A percentile compares a stretch with the other conserved stretches of the same genome.
Conservation (phyloP, 129 eudicot species). For the Helichrysum umbraculigerum region DNA sequence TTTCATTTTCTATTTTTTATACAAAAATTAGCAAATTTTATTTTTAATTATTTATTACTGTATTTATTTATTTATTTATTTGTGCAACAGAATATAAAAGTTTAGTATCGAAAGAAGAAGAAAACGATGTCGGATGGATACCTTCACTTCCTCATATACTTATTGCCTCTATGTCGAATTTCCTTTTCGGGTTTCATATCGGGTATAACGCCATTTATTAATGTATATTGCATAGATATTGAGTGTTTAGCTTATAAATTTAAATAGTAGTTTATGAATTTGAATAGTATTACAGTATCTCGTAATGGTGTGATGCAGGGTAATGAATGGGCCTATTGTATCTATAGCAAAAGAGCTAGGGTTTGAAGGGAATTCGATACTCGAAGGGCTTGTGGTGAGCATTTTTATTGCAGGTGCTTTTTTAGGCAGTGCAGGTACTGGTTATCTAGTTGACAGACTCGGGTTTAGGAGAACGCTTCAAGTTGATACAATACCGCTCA, state of each 20-base stretch:
- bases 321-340: slow-evolving; percentile 86
- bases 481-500: slow-evolving; percentile 69
- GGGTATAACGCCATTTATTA: slow-evolving; percentile 39
- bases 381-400: slow-evolving; percentile 91
- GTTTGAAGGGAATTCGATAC: slow-evolving; percentile 76
- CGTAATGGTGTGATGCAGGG: slow-evolving; percentile 48
- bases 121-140: slow-evolving; percentile 59
- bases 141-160: slow-evolving; percentile 79
- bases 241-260: neutral
- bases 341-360: slow-evolving; percentile 79
- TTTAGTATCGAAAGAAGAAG: slow-evolving; percentile 32
- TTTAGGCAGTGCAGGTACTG: slow-evolving; percentile 76
- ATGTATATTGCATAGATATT: no score
- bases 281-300: neutral
- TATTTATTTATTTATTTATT: slow-evolving; percentile 5
- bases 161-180: slow-evolving; percentile 82
- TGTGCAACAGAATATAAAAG: slow-evolving; percentile 38
- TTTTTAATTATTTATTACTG: neutral
- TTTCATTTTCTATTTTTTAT: slow-evolving; percentile 6
- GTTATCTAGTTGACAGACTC: slow-evolving; percentile 66
- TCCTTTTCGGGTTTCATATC: slow-evolving; percentile 84
- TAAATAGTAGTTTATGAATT: neutral
- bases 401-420: slow-evolving; percentile 90
- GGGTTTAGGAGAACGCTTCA: slow-evolving; percentile 85
- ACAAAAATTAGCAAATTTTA: neutral